Percentiles rank a stretch among this genome's conserved stretches.
These are phyloP conservation scores for Tuber umbilicatum DNA, from an alignment of 495 filamentous ascomycete species.

Conservation along the genomic window DNA sequence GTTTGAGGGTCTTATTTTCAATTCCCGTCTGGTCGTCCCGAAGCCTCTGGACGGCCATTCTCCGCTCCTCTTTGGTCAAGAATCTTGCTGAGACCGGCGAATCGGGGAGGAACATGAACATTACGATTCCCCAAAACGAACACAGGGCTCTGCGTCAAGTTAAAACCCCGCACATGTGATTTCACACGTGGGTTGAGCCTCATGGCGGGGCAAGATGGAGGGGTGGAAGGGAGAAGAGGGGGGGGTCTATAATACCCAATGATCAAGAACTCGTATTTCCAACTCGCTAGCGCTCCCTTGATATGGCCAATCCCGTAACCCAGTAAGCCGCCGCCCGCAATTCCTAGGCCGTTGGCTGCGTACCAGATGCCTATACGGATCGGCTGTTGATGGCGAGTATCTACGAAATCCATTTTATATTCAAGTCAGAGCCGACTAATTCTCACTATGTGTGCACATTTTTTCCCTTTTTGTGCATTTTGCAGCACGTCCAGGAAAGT, in stretches of 20 bases:
- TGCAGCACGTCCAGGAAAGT: neutral
- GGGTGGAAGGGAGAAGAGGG: neutral
- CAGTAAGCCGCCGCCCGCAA: conserved; percentile 54
- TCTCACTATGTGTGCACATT: neutral
- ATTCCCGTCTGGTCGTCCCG: conserved; percentile 59
- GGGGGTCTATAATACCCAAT: conserved; percentile 37
- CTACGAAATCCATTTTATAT: conserved; percentile 11
- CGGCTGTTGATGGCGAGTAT: conserved; percentile 54
- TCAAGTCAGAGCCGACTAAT: neutral
- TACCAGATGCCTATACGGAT: conserved; percentile 57
- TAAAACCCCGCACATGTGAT: conserved; percentile 2
- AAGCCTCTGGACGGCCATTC: conserved; percentile 54
- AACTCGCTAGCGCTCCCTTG: conserved; percentile 49
- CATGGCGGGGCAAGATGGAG: neutral
- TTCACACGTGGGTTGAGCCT: neutral
- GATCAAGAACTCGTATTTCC: conserved; percentile 54
- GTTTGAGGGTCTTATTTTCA: conserved; percentile 59
- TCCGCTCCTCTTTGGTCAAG: conserved; percentile 52
- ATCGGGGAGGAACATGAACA: conserved; percentile 57
- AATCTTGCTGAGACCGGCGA: conserved; percentile 58
- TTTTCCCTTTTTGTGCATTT: neutral
- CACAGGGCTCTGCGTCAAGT: conserved; percentile 36
- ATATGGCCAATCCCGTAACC: conserved; percentile 57
- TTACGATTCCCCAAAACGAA: conserved; percentile 45
- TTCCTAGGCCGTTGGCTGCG: conserved; percentile 54